phyloP scores from a whole-genome alignment of 148 eudicot species.

The Vaccinium corymbosum region DNA sequence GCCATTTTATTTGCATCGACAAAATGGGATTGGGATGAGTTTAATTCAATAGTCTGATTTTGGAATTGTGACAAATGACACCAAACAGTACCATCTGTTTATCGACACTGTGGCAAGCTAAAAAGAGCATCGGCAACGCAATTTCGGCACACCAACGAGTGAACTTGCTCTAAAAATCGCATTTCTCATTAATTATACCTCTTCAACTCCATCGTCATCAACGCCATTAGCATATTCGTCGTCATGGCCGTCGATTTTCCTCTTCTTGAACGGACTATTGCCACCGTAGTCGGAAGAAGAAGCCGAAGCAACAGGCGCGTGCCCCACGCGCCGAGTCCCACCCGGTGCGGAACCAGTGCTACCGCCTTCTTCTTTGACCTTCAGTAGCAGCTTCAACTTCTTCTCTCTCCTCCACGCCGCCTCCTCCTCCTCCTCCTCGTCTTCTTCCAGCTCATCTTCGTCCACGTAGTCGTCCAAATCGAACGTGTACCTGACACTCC shows the following conservation, averaged over 20 bases:
- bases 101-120: too few species aligned
- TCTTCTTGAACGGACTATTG: conserved; percentile 39
- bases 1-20: background rate
- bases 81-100: too few species aligned
- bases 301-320: conserved; percentile 29
- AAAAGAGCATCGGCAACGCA: too few species aligned
- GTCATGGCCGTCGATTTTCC: conserved; percentile 37
- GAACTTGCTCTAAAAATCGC: too few species aligned
- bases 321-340: conserved; percentile 31
- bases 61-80: too few species aligned
- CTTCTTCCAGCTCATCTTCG: conserved; percentile 36
- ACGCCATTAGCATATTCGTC: conserved; percentile 16
- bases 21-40: background rate
- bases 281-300: conserved; percentile 30
- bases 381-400: conserved; percentile 48
- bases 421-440: conserved; percentile 25
- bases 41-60: background rate
- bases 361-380: conserved; percentile 24
- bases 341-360: conserved; percentile 27
- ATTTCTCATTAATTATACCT: conserved; percentile 17
- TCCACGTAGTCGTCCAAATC: conserved; percentile 60
- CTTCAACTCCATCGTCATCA: conserved; percentile 27
- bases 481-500: conserved; percentile 54
- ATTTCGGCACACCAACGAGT: too few species aligned
- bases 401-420: conserved; percentile 46